phyloP scores from a whole-genome alignment of 2,329 filamentous ascomycete genomes.

The Aspergillus carbonarius region DNA sequence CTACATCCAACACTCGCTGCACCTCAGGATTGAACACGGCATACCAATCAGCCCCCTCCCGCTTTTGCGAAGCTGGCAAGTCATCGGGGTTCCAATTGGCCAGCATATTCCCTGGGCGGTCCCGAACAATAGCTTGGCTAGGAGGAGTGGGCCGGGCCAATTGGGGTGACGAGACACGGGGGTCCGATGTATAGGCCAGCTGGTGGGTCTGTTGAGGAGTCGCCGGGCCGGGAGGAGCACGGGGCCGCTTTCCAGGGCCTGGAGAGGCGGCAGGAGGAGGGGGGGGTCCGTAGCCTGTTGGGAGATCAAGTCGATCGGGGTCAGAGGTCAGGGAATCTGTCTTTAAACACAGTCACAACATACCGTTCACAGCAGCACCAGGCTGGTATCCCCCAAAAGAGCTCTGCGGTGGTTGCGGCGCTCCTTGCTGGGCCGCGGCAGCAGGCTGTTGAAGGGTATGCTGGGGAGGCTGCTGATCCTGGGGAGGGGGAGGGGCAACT shows the following conservation, averaged over 20 bases:
- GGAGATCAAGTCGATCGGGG: slow-evolving; percentile 38
- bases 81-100: slow-evolving; percentile 86
- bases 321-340: slow-evolving; percentile 46
- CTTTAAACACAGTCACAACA: slow-evolving; percentile 33
- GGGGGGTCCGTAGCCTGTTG: slow-evolving; percentile 72
- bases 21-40: slow-evolving; percentile 94
- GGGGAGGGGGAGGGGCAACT: slow-evolving; percentile 66
- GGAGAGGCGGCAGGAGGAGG: slow-evolving; percentile 84
- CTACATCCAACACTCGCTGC: slow-evolving; percentile 85
- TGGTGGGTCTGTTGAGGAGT: slow-evolving; percentile 91
- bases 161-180: slow-evolving; percentile 73
- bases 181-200: slow-evolving; percentile 74
- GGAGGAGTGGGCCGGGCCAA: slow-evolving; percentile 78
- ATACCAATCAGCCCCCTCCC: slow-evolving; percentile 89
- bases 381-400: slow-evolving; percentile 70
- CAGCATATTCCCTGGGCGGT: slow-evolving; percentile 66
- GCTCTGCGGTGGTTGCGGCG: slow-evolving; percentile 70
- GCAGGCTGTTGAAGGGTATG: slow-evolving; percentile 61
- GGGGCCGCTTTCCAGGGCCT: slow-evolving; percentile 73
- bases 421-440: slow-evolving; percentile 57
- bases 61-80: slow-evolving; percentile 82
- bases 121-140: slow-evolving; percentile 50
- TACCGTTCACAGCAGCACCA: slow-evolving; percentile 62
- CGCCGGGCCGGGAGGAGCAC: slow-evolving; percentile 65
- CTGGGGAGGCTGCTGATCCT: slow-evolving; percentile 60